Evolutionary conservation across 1,139 yeast species (phyloP).

Genomic region (Candida anutae): DNA sequence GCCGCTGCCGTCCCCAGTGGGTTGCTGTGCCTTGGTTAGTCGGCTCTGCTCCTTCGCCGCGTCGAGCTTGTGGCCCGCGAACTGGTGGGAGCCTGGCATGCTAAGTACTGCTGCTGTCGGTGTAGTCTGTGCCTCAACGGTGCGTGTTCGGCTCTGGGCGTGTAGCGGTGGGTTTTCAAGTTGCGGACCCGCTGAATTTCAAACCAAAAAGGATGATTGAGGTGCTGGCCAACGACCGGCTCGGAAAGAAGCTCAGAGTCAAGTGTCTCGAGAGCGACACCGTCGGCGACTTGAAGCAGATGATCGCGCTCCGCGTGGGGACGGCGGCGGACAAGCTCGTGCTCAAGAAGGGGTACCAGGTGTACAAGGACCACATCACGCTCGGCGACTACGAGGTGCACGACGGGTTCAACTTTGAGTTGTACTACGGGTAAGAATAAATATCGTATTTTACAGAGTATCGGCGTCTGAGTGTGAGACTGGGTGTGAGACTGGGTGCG

Average conservation of each 20-base stretch:
- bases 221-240: slow-evolving; percentile 25
- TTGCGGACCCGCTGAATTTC: not conserved
- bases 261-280: slow-evolving; percentile 82
- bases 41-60: not conserved
- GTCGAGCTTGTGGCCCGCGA: not conserved
- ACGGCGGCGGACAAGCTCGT: slow-evolving; percentile 58
- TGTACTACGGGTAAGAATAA: slow-evolving; percentile 46
- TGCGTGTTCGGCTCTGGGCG: not conserved
- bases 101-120: not conserved
- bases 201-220: slow-evolving; percentile 7
- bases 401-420: slow-evolving; percentile 79
- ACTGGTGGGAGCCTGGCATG: not conserved
- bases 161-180: not conserved
- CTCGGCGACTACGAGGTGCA: slow-evolving; percentile 91
- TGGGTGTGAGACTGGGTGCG: no score
- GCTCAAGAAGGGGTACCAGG: slow-evolving; percentile 70
- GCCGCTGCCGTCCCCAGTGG: no score
- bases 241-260: slow-evolving; percentile 83
- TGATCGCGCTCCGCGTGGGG: slow-evolving; percentile 77
- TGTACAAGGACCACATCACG: slow-evolving; percentile 82
- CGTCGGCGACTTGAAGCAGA: slow-evolving; percentile 86
- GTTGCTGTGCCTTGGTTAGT: no score
- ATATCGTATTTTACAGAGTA: no score
- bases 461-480: no score
- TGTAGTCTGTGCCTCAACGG: not conserved